Base-by-base conservation (phyloP, 257 asterid species). In the Petunia secreta region DNA sequence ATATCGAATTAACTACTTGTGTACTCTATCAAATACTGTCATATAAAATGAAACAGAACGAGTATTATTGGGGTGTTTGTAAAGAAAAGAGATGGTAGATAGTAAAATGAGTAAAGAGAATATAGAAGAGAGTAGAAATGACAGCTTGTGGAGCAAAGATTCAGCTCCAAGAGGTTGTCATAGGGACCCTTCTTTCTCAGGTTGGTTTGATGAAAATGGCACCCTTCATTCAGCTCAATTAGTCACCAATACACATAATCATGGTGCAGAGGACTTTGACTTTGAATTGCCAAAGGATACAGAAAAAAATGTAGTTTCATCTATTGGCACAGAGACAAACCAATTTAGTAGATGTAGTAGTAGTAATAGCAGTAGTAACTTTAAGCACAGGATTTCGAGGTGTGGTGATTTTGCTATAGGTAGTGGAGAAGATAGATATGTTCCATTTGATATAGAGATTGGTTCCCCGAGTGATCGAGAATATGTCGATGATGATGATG, bases 201-300 rank as follows among this genome's bases (percentile, higher is more conserved):
- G 95, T 46, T 91, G 97, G 97, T 83, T 67, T 82, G 92, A 90
- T 81, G 97, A 90, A 80, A 84, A 89, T 82, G 93, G 89, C 59
- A 39, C 82, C 73, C 87, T 75, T n/a, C 83, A 50, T 81, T 81
- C 85, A 58, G 76, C 83, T 82, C 85, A 75, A 62, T 77, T 85
- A 78, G 88, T 63, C 52, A 25, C 25, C 25, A 78, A 79, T 76
- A 86, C 75, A 57, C 84, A 69, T 71, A 71, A 38, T 11, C 73
- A 78, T 48, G 82, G 59, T 63, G 85, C 52, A 63, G 90, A 87
- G 13, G 92, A 88, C 14, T 90, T 89, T 50, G 86, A 85, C 81
- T 93, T 92, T 77, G 82, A 89, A 81, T 86, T 85, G 86, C 84
- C 84, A 73, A 52, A 78, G 8, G 68, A 60, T 15, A 66, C 78